These are phyloP conservation scores for Sporothrix globosa DNA, from an alignment of 2,329 filamentous ascomycete species.

Conservation along the genomic window DNA sequence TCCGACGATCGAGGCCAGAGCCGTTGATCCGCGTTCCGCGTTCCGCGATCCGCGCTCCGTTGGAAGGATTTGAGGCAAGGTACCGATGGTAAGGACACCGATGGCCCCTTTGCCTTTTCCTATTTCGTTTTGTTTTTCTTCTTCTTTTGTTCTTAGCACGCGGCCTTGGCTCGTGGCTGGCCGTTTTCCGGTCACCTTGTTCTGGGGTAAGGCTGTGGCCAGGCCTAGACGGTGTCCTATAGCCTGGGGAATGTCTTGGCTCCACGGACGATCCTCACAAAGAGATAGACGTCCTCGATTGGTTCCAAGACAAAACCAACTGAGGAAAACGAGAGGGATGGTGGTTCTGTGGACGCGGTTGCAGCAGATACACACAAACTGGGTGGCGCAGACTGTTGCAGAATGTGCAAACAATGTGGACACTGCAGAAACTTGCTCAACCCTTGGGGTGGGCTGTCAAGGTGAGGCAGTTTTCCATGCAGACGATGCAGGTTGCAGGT, in stretches of 20 bases:
- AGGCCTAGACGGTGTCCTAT: constrained; percentile 1
- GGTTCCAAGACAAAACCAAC: neutral
- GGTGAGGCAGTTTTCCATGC: constrained; percentile 29
- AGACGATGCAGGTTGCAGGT: constrained; percentile 22
- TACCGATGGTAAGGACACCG: constrained; percentile 9
- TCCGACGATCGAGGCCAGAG: constrained; percentile 17
- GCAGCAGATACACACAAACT: neutral
- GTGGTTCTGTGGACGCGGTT: neutral
- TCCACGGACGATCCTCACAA: neutral
- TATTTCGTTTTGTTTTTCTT: no score
- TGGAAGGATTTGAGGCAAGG: neutral
- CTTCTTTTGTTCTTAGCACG: neutral
- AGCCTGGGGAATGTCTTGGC: neutral
- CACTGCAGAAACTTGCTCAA: constrained; percentile 33
- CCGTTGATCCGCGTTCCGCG: neutral
- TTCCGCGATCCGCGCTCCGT: neutral
- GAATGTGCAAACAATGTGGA: neutral
- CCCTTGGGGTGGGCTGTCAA: constrained; percentile 21
- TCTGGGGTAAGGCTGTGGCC: constrained; percentile 21
- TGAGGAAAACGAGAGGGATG: neutral
- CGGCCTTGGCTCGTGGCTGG: constrained; percentile 10
- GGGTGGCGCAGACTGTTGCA: neutral
- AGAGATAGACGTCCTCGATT: neutral
- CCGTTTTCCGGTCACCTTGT: neutral
- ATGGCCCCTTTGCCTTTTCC: neutral